Evolutionary conservation across 805 yeast species (phyloP), one percentile per base, ranked within the genome.

Genomic region (Hanseniaspora hatyaiensis): DNA sequence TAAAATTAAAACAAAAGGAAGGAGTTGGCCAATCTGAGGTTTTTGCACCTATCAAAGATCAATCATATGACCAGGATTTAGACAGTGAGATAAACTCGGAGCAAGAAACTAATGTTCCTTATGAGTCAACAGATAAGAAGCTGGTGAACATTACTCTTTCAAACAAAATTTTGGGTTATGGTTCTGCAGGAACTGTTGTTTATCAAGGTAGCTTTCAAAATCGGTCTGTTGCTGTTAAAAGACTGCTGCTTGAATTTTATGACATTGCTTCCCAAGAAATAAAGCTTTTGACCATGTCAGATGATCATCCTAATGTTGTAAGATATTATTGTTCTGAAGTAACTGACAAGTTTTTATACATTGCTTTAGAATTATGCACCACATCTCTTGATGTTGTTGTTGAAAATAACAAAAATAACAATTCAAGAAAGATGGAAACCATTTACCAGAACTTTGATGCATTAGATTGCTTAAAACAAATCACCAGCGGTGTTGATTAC

Each of bases 171-270:
- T 65, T 92, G 43, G 98, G 98, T 0, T 86, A 85, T 60, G 98
- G 98, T 1, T 85, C 96, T 0, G 95, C 88, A 55, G 98, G 98
- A 23, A 92, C 98, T 0, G 86, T 89, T 24, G 98, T 92, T 1
- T 86, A 78, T 59, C 77, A 80, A 59, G 98, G 98, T 0, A 73
- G 76, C 4, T 92, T 88, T 65, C 96, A 89, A 59, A 80, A 78
- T 54, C 72, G 98, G 49, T 95, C 94, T 1, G 98, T 92, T 5
- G 98, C 98, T 0, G 94, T 92, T 6, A 92, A 92, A 61, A 68
- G 97, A 56, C 84, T 92, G 94, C 67, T 92, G 46, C 71, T 88
- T 31, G 96, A 88, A 59, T 92, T 88, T 58, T 89, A 83, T 62
- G 96, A 92, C 57, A 77, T 89, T 50, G 97, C 97, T 1, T 80